Conservation (phyloP, 441 rosid genomes). For the Adansonia gregorii region DNA sequence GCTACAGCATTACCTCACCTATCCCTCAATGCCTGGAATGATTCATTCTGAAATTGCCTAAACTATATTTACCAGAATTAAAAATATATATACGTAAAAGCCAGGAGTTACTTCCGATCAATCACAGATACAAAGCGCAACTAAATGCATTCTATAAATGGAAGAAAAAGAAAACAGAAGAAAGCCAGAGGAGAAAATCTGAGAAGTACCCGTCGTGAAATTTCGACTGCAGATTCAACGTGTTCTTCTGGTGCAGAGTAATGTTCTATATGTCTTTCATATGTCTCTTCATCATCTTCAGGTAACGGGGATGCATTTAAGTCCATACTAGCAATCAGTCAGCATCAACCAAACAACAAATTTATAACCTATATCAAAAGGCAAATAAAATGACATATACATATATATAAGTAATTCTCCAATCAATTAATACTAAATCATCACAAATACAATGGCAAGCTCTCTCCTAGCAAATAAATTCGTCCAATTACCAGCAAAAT, state of each 20-base stretch:
- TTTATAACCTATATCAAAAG: constrained; percentile 11
- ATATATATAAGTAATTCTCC: no score
- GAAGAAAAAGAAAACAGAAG: constrained; percentile 5
- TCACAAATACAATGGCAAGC: background rate
- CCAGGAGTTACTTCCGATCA: constrained; percentile 1
- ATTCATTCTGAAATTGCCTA: background rate
- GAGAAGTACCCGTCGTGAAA: constrained; percentile 76
- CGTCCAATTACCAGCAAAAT: background rate
- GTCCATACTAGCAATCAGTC: constrained; percentile 67
- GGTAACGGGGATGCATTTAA: constrained; percentile 72
- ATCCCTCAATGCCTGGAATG: background rate
- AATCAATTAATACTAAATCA: background rate
- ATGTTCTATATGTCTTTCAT: constrained; percentile 57
- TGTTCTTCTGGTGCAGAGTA: constrained; percentile 57
- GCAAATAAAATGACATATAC: background rate
- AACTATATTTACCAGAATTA: background rate
- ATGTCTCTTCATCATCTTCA: constrained; percentile 96
- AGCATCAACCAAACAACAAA: constrained; percentile 45
- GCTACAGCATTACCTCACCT: background rate
- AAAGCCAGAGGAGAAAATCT: constrained; percentile 4
- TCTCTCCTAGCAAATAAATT: background rate
- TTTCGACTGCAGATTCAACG: constrained; percentile 71
- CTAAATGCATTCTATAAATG: background rate
- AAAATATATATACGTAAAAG: background rate
- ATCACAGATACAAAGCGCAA: background rate